Percentiles rank a stretch among this genome's conserved stretches.
phyloP scores from a whole-genome alignment of 805 yeast species.

The Candida rishiriensis region DNA sequence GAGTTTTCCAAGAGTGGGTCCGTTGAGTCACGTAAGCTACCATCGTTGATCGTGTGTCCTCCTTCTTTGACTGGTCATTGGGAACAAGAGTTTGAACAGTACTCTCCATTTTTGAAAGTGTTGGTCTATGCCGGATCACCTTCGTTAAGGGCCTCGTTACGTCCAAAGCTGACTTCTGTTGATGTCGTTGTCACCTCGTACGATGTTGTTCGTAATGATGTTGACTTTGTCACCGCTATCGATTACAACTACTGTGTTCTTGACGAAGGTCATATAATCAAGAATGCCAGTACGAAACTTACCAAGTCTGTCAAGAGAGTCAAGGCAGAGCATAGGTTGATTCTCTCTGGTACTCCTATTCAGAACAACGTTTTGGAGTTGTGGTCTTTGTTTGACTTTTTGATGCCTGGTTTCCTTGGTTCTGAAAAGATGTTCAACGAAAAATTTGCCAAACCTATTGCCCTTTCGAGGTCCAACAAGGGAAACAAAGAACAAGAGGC shows the following conservation, averaged over 20 bases:
- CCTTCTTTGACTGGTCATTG: slow-evolving; percentile 98
- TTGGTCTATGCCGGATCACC: slow-evolving; percentile 95
- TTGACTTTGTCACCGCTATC: slow-evolving; percentile 50
- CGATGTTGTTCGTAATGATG: slow-evolving; percentile 94
- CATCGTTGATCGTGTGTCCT: slow-evolving; percentile 89
- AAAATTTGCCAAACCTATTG: slow-evolving; percentile 95
- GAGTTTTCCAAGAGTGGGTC: slow-evolving; percentile 57
- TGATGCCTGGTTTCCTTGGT: slow-evolving; percentile 98
- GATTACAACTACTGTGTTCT: slow-evolving; percentile 91
- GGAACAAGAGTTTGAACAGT: slow-evolving; percentile 91
- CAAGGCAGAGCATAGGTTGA: slow-evolving; percentile 82
- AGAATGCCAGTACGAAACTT: slow-evolving; percentile 82
- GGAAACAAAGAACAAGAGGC: slow-evolving; percentile 94
- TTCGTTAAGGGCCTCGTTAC: slow-evolving; percentile 52
- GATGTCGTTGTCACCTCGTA: slow-evolving; percentile 93
- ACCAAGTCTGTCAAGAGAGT: slow-evolving; percentile 83
- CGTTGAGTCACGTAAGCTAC: slow-evolving; percentile 66
- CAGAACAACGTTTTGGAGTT: slow-evolving; percentile 94
- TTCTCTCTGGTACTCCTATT: slow-evolving; percentile 95
- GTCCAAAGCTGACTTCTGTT: slow-evolving; percentile 46
- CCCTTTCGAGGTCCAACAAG: slow-evolving; percentile 85
- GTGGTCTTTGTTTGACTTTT: slow-evolving; percentile 95
- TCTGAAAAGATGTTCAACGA: slow-evolving; percentile 92
- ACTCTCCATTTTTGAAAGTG: slow-evolving; percentile 81
- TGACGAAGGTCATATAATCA: slow-evolving; percentile 97